Conservation (phyloP, 2,329 filamentous ascomycete species). For the Aspergillus pseudoglaucus region DNA sequence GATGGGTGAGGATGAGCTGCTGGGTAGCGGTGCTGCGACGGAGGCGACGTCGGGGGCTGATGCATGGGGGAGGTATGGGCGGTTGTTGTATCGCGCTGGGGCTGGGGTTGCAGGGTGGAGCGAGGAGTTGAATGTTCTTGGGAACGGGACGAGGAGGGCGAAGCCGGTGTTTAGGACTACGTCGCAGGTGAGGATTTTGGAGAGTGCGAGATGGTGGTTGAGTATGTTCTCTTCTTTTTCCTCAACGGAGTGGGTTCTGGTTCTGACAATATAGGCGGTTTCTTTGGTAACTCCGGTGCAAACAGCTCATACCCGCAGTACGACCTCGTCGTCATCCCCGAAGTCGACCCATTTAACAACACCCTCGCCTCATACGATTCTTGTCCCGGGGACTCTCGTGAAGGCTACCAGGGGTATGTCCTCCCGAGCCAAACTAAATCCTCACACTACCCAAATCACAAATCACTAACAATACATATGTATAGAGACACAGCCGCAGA, state of each 20-base stretch:
- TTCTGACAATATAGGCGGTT: slow-evolving; percentile 29
- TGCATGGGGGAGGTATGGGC: slow-evolving; percentile 52
- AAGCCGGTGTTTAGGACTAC: slow-evolving; percentile 51
- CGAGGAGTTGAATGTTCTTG: slow-evolving; percentile 31
- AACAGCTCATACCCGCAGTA: slow-evolving; percentile 18
- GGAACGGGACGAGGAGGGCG: slow-evolving; percentile 42
- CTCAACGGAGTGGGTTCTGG: too few relatives aligned
- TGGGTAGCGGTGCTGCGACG: slow-evolving; percentile 45
- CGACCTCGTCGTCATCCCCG: slow-evolving; percentile 45
- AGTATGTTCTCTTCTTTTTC: slow-evolving; percentile 41
- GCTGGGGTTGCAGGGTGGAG: slow-evolving; percentile 46
- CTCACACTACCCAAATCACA: background rate
- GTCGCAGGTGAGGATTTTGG: slow-evolving; percentile 48
- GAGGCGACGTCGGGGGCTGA: slow-evolving; percentile 46
- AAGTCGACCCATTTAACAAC: slow-evolving; percentile 46
- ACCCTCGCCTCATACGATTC: slow-evolving; percentile 40
- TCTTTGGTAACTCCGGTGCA: slow-evolving; percentile 21
- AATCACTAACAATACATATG: background rate
- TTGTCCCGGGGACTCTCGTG: slow-evolving; percentile 33
- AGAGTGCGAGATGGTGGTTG: slow-evolving; percentile 42
- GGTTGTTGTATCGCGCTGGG: slow-evolving; percentile 47
- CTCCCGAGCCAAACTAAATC: slow-evolving; percentile 16
- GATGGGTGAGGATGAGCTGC: slow-evolving; percentile 40
- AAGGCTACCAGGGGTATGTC: slow-evolving; percentile 10
- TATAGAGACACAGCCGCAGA: slow-evolving; percentile 22